phyloP scores from a whole-genome alignment of 164 flowering plant genomes.

The Vitis cinerea region DNA sequence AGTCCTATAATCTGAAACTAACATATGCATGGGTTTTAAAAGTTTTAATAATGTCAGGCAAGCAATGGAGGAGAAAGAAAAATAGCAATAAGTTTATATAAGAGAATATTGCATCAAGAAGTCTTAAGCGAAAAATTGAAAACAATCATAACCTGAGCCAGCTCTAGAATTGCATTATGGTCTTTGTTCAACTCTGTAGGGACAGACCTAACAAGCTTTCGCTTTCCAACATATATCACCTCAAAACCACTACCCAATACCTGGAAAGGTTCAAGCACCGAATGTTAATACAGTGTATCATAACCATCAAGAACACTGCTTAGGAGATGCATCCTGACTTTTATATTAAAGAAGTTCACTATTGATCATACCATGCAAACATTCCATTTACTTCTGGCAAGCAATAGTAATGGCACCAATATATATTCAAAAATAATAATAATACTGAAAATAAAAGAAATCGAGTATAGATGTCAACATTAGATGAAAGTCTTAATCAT shows the following conservation, averaged over 20 bases:
- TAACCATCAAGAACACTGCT: not conserved
- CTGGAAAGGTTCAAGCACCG: slow-evolving; percentile 30
- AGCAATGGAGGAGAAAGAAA: not conserved
- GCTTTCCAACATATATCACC: slow-evolving; percentile 91
- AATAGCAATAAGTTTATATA: not conserved
- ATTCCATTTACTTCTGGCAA: not conserved
- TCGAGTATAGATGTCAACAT: not conserved
- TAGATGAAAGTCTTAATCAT: not conserved
- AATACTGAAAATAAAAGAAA: not conserved
- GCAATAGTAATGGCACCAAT: not conserved
- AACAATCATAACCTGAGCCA: slow-evolving; percentile 71
- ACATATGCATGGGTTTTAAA: no score
- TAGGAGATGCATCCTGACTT: not conserved
- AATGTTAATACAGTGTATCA: slow-evolving; percentile 3
- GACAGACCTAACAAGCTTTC: slow-evolving; percentile 88
- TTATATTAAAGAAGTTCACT: not conserved
- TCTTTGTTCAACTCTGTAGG: slow-evolving; percentile 97
- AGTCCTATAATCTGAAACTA: no score
- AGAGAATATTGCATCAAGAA: not conserved
- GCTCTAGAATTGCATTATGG: slow-evolving; percentile 92
- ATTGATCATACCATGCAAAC: not conserved
- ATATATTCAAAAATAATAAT: not conserved
- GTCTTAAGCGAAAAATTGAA: not conserved
- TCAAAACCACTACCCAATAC: slow-evolving; percentile 91
- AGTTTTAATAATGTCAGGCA: not conserved